Evolutionary conservation across 176 grass and related monocot genomes (phyloP), one percentile per base, ranked within the genome.

Genomic region (Ensete ventricosum): DNA sequence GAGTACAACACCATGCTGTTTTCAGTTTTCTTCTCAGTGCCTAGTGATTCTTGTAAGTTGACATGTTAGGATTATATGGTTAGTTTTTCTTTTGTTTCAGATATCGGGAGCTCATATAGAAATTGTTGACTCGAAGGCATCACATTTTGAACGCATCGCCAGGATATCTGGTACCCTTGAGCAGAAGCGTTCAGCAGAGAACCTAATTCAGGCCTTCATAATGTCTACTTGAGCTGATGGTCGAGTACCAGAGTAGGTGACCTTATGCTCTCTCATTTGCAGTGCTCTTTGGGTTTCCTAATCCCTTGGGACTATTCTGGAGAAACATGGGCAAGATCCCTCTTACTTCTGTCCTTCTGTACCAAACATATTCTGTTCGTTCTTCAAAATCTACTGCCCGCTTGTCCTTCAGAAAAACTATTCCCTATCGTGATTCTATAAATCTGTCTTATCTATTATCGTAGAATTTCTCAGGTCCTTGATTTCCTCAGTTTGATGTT

Each of bases 171-270:
- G 95, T 60, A 94, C 84, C 50, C 63, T 76, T 64, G 84, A 91
- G 60, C 88, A 99, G 84, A 90, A 86, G 78, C 91, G 87, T 54
- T 89, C 91, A 11, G 88, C 95, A 51, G 91, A 94, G 80, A 93
- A 91, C 88, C 85, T 94, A 83, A 94, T 99, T 75, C 91, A 89
- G 82, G 95, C 91, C 62, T 99, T 99, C 78, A 84, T 99, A 76
- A 85, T 94, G 84, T 91, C 90, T 53, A 87, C 94, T 52, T 98
- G 84, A 84, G 80, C 65, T 83, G 71, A 54, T 53, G 12, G 13
- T 23, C 27, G 9, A 78, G 54, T 54, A 25, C 23, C 53, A 54
- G 49, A 9, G 43, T 81, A 71, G 16, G 52, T 81, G 69, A 73
- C 63, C 21, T 26, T 64, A 74, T 84, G 68, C 57, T 72, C 69